Percentiles rank a stretch among this genome's conserved stretches.
Evolutionary conservation across 2,329 filamentous ascomycete species (phyloP).

Genomic region (Monosporascus sp.): DNA sequence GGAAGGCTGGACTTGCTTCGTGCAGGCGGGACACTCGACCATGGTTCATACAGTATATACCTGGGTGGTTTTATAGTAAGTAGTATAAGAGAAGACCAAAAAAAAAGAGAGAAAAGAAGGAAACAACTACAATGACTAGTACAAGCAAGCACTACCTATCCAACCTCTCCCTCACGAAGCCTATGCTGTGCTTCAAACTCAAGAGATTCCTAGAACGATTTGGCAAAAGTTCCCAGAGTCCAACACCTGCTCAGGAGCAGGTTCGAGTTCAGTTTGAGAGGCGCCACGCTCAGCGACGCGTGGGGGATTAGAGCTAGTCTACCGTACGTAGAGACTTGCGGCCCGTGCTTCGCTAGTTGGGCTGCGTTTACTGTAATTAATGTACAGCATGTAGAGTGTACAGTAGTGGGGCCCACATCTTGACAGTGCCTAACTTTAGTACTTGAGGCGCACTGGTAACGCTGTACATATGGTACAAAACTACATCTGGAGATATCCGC

Average conservation of each 20-base stretch:
- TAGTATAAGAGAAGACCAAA: not conserved
- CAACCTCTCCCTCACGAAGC: not conserved
- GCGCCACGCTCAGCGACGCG: not conserved
- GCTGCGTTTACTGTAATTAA: too few species aligned
- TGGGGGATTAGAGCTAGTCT: not conserved
- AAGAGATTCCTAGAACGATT: too few species aligned
- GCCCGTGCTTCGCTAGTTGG: not conserved
- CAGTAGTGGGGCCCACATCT: too few species aligned
- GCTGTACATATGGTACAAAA: too few species aligned
- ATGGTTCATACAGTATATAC: slow-evolving; percentile 15
- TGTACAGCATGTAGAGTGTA: too few species aligned
- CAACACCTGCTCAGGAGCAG: too few species aligned
- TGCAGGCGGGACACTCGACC: slow-evolving; percentile 79
- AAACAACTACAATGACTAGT: not conserved
- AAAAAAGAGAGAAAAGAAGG: not conserved
- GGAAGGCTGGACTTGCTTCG: slow-evolving; percentile 61
- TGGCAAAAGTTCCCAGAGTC: too few species aligned
- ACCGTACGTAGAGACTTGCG: not conserved
- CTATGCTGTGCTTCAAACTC: not conserved
- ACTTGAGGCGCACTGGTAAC: too few species aligned
- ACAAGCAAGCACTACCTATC: not conserved
- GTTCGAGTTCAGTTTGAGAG: not conserved
- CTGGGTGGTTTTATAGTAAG: not conserved
- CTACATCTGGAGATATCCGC: too few species aligned
- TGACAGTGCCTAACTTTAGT: too few species aligned